Evolutionary conservation across 1,284 basidiomycete species (phyloP).

Genomic region (Sanghuangporus baumii): DNA sequence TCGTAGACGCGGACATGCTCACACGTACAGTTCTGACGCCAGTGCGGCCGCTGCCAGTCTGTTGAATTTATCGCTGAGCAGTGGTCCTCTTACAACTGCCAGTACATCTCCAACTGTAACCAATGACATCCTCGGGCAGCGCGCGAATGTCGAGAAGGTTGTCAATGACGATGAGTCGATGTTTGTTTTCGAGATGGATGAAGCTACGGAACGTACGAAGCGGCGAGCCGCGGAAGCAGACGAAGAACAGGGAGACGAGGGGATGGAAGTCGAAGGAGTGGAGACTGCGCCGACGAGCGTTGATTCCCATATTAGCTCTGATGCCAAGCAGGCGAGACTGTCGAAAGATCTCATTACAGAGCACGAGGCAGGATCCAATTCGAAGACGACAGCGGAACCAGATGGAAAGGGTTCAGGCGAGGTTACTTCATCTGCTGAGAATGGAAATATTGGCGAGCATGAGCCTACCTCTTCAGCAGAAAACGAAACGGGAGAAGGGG

Average conservation of each 20-base stretch:
- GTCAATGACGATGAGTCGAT: background rate
- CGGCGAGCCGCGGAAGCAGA: background rate
- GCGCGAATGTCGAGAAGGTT: background rate
- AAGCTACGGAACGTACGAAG: background rate
- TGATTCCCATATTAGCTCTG: background rate
- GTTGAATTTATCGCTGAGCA: background rate
- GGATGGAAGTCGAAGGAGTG: background rate
- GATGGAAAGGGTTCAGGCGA: background rate
- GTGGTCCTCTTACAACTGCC: background rate
- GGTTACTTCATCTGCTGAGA: background rate
- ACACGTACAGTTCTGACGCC: background rate
- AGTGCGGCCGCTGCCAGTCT: slow-evolving; percentile 5
- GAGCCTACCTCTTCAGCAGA: background rate
- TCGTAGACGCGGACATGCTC: background rate
- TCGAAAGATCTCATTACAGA: background rate
- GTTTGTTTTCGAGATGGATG: background rate
- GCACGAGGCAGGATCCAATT: too few relatives aligned
- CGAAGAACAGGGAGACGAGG: background rate
- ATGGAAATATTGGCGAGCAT: background rate
- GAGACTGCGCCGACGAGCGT: slow-evolving; percentile 8
- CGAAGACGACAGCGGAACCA: background rate
- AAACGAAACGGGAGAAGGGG: background rate
- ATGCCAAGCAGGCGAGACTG: background rate
- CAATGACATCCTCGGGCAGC: background rate
- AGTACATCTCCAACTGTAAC: background rate